phyloP scores from a whole-genome alignment of 2,329 filamentous ascomycete species.

The Talaromyces pinophilus region DNA sequence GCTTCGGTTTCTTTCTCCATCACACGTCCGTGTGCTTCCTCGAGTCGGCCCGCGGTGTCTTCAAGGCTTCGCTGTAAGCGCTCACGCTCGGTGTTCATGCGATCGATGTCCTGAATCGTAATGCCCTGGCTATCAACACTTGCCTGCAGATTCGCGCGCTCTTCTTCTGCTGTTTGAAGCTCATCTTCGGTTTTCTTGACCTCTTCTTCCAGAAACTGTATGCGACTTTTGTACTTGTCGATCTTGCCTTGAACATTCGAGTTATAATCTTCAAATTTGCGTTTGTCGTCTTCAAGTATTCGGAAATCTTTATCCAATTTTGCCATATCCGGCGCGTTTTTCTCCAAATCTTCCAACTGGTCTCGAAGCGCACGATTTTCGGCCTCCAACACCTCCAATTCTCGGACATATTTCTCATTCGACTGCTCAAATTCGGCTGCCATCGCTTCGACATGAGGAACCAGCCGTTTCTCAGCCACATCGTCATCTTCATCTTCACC shows the following conservation, averaged over 20 bases:
- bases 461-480: slow-evolving; percentile 74
- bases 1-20: slow-evolving; percentile 87
- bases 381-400: slow-evolving; percentile 80
- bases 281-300: slow-evolving; percentile 89
- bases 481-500: slow-evolving; percentile 86
- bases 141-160: slow-evolving; percentile 75
- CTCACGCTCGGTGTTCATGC: slow-evolving; percentile 95
- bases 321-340: slow-evolving; percentile 78
- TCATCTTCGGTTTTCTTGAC: slow-evolving; percentile 76
- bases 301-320: slow-evolving; percentile 87
- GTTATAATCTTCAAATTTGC: slow-evolving; percentile 96
- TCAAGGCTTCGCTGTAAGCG: slow-evolving; percentile 88
- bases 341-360: slow-evolving; percentile 87
- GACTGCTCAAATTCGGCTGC: slow-evolving; percentile 80
- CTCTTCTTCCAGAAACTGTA: slow-evolving; percentile 80
- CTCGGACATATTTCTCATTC: slow-evolving; percentile 80
- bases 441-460: slow-evolving; percentile 86
- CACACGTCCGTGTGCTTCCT: slow-evolving; percentile 81
- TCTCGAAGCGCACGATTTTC: slow-evolving; percentile 78
- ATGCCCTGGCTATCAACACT: slow-evolving; percentile 91
- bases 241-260: slow-evolving; percentile 77
- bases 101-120: slow-evolving; percentile 97
- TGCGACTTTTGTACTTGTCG: slow-evolving; percentile 82
- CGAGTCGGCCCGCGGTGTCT: slow-evolving; percentile 70
- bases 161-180: slow-evolving; percentile 76